phyloP scores from a whole-genome alignment of 176 grass and related monocot species.

The Carex kokanica region DNA sequence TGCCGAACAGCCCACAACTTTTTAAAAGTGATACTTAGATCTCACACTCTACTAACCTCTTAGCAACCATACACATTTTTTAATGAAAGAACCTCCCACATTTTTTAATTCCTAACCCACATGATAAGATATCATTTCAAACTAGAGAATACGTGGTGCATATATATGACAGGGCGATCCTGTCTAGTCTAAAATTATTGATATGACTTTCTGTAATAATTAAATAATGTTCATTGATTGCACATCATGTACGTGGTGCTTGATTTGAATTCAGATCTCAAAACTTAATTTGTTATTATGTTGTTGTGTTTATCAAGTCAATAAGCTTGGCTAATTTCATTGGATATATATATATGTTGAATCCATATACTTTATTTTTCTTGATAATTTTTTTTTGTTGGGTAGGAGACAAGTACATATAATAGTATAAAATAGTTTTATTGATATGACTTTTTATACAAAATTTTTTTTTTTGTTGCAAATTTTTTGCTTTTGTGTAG shows the following conservation, averaged over 20 bases:
- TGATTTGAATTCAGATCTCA: conserved; percentile 3
- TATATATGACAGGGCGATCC: not conserved
- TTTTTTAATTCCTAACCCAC: not conserved
- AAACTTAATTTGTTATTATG: not conserved
- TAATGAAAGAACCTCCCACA: not conserved
- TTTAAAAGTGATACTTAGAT: not conserved
- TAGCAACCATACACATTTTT: not conserved
- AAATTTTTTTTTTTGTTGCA: too few relatives aligned
- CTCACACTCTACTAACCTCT: not conserved
- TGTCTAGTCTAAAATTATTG: not conserved
- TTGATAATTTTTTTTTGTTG: too few relatives aligned
- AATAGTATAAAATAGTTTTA: too few relatives aligned
- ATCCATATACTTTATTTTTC: too few relatives aligned
- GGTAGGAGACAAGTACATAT: too few relatives aligned
- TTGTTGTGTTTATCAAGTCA: not conserved
- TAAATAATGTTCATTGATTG: not conserved
- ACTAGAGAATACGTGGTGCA: not conserved
- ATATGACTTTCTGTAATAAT: not conserved
- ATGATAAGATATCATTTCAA: not conserved
- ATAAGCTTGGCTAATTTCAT: not conserved
- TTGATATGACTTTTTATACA: too few relatives aligned
- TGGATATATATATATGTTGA: not conserved
- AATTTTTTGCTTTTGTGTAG: not conserved
- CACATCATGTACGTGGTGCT: not conserved
- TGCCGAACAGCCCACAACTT: too few relatives aligned